Evolutionary conservation across 371 early-diverging fungal species (phyloP).

Genomic region (Dinochytrium kinnereticum): DNA sequence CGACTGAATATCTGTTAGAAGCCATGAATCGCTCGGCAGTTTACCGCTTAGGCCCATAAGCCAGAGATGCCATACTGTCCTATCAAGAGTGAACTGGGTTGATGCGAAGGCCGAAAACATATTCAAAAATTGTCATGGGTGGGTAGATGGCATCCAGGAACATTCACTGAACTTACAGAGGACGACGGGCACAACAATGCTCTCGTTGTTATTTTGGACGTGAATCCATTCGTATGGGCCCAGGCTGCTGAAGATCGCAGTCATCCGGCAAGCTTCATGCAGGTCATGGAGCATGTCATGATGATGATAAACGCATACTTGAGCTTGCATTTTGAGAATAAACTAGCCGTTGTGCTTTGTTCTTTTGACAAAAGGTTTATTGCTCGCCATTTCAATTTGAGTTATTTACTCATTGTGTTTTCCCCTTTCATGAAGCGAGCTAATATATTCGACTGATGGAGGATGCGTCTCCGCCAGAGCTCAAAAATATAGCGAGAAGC

Average conservation of each 20-base stretch:
- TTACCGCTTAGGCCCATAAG: constrained; percentile 42
- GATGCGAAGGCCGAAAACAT: constrained; percentile 1
- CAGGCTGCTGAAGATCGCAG: constrained; percentile 19
- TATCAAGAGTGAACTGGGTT: neutral
- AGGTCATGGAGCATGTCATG: constrained; percentile 76
- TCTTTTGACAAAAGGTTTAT: constrained; percentile 29
- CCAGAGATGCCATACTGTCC: constrained; percentile 42
- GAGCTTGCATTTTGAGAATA: constrained; percentile 82
- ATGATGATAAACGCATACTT: constrained; percentile 89
- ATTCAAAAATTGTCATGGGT: constrained; percentile 7
- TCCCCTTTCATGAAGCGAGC: neutral
- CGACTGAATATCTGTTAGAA: neutral
- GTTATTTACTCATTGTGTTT: no score
- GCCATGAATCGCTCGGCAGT: neutral
- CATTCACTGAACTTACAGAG: neutral
- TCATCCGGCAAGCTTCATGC: constrained; percentile 48
- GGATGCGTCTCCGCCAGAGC: constrained; percentile 9
- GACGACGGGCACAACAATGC: constrained; percentile 23
- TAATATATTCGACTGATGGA: neutral
- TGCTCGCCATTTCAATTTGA: neutral
- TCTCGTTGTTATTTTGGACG: constrained; percentile 37
- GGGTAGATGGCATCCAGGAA: neutral
- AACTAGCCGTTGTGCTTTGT: constrained; percentile 77
- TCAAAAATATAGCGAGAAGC: neutral
- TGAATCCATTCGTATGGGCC: constrained; percentile 40